Evolutionary conservation across 352 stramenopile species (phyloP), one percentile per base, ranked within the genome.

Genomic region (Phytophthora hybrid): DNA sequence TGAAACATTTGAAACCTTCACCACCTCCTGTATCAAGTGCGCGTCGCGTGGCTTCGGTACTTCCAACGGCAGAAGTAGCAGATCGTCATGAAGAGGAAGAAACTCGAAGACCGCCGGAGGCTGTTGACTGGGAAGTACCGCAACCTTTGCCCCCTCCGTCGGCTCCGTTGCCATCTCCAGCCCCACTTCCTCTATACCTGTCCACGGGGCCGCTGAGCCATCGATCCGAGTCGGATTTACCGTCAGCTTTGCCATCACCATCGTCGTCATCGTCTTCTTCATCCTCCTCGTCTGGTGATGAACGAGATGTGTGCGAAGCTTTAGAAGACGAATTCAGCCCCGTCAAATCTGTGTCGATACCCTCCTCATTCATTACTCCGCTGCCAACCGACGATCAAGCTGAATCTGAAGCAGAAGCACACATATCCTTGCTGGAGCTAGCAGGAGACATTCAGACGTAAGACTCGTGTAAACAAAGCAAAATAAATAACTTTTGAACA

Each of bases 341-440:
- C 3, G 51, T 62, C 5, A 77, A 71, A 63, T 6, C 52, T 29
- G 7, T 52, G n/a, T 21, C 65, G 14, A 29, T 57, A 3, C 29
- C 59, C n/a, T 52, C 23, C 53, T 14, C 53, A 31, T 31, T 31
- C 5, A 52, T 21, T 11, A 16, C 41, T 4, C 31, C 59, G 26
- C 4, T 73, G 32, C 49, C 71, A 18, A 41, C 3, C 37, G 26
- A 64, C 16, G 46, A 61, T 39, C 21, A 64, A 54, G 19, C n/a
- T 1, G 59, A 74, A 55, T 21, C 47, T 29, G 59, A 74, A 51
- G 14, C 39, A 47, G n/a, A 75, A 67, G 23, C 41, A n/a, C 13
- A 74, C 8, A 66, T 93, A 26, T 91, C 84, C 23, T 74, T 93
- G 10, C 52, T 91, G 29, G 84, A 93, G 52, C 84, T 93, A 41